phyloP scores from a whole-genome alignment of 352 stramenopile genomes.

The Phytopythium chamaehyphon region DNA sequence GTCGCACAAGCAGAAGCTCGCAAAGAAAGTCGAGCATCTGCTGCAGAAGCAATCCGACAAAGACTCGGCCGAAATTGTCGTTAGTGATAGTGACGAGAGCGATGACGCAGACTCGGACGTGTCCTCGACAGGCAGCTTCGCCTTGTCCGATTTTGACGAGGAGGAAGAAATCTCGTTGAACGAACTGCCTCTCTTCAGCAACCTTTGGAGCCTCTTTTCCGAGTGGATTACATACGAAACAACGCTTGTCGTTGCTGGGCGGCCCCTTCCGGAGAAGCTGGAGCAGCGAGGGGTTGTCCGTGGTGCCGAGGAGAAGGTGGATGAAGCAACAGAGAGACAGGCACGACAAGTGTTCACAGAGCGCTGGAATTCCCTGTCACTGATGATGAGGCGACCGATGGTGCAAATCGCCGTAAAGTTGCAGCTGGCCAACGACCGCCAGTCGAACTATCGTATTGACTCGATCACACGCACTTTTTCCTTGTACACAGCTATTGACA shows the following conservation, averaged over 20 bases:
- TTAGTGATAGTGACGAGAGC: slow-evolving; percentile 77
- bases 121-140: slow-evolving; percentile 52
- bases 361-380: slow-evolving; percentile 60
- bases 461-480: slow-evolving; percentile 50
- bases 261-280: slow-evolving; percentile 20
- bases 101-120: slow-evolving; percentile 37
- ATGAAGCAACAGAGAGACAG: slow-evolving; percentile 30
- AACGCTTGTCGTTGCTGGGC: slow-evolving; percentile 43
- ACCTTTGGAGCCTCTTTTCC: slow-evolving; percentile 69
- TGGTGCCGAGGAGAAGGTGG: slow-evolving; percentile 23
- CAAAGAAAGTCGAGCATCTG: slow-evolving; percentile 65
- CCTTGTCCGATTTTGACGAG: slow-evolving; percentile 64
- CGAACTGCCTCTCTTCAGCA: slow-evolving; percentile 64
- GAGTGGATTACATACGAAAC: slow-evolving; percentile 72
- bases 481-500: slow-evolving; percentile 64
- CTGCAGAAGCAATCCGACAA: slow-evolving; percentile 27
- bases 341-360: slow-evolving; percentile 52
- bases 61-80: slow-evolving; percentile 39
- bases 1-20: slow-evolving; percentile 67
- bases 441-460: slow-evolving; percentile 52
- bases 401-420: slow-evolving; percentile 47
- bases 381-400: slow-evolving; percentile 54
- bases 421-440: slow-evolving; percentile 45
- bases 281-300: slow-evolving; percentile 9
- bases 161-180: slow-evolving; percentile 67